These are phyloP conservation scores for Annulohypoxylon moriforme DNA, from an alignment of 495 filamentous ascomycete genomes.

Conservation along the genomic window DNA sequence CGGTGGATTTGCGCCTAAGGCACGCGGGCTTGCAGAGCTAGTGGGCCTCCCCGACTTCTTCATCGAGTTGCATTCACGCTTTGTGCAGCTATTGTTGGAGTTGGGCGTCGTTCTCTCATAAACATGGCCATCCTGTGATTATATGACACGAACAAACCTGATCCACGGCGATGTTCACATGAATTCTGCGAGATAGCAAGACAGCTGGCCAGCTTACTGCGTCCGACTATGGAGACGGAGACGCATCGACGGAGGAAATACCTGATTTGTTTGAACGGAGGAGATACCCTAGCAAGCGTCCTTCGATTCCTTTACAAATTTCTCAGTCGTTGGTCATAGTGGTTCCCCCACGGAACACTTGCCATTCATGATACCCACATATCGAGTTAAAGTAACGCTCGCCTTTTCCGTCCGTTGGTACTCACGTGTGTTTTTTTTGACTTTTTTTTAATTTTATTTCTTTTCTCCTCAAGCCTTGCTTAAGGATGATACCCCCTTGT, in stretches of 20 bases:
- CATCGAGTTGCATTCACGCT: constrained; percentile 82
- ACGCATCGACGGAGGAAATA: constrained; percentile 33
- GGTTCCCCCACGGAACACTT: constrained; percentile 7
- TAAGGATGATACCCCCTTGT: constrained; percentile 32
- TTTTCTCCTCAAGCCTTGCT: constrained; percentile 6
- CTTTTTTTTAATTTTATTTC: constrained; percentile 12
- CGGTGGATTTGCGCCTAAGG: constrained; percentile 65
- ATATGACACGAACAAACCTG: neutral
- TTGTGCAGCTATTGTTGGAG: constrained; percentile 78
- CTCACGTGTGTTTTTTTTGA: neutral
- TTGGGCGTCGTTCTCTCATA: constrained; percentile 64
- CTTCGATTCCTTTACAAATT: constrained; percentile 7
- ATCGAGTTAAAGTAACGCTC: constrained; percentile 17
- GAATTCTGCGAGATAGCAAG: constrained; percentile 5
- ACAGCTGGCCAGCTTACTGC: neutral
- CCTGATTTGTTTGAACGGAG: constrained; percentile 26
- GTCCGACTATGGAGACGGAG: neutral
- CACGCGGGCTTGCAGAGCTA: constrained; percentile 84
- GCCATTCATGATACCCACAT: constrained; percentile 36
- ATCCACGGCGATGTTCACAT: constrained; percentile 4
- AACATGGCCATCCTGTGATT: constrained; percentile 13
- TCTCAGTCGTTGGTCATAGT: constrained; percentile 17
- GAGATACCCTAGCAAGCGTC: constrained; percentile 28
- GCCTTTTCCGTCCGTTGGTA: constrained; percentile 5
- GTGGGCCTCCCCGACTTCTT: constrained; percentile 89